Conservation (phyloP, 2,329 filamentous ascomycete species). For the Sporothrix inflata region DNA sequence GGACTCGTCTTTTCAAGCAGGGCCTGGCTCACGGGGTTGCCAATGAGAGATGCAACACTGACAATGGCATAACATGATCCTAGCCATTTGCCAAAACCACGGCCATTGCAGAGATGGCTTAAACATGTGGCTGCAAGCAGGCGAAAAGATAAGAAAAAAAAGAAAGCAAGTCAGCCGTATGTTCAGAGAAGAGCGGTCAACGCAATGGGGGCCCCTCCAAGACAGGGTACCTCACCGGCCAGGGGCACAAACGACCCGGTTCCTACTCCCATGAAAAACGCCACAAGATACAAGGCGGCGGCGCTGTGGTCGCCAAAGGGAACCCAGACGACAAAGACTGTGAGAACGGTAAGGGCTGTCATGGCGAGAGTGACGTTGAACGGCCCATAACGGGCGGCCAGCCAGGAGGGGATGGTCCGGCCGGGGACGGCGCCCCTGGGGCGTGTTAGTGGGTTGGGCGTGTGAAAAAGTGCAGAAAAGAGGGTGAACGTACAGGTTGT, state of each 20-base stretch:
- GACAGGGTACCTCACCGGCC: conserved; percentile 32
- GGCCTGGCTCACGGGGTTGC: conserved; percentile 36
- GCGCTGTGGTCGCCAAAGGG: conserved; percentile 36
- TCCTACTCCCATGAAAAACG: conserved; percentile 38
- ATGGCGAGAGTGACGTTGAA: conserved; percentile 38
- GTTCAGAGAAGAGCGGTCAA: neutral
- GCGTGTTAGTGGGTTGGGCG: neutral
- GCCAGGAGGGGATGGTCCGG: conserved; percentile 37
- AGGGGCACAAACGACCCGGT: conserved; percentile 40
- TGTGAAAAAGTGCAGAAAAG: conserved; percentile 26
- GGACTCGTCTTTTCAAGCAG: conserved; percentile 34
- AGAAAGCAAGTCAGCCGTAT: neutral
- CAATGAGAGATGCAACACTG: conserved; percentile 37
- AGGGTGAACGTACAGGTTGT: conserved; percentile 37
- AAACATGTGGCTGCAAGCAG: conserved; percentile 37
- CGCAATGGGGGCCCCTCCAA: neutral
- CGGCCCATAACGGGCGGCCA: conserved; percentile 36
- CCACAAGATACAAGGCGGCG: conserved; percentile 36
- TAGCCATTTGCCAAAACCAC: conserved; percentile 39
- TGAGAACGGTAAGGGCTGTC: conserved; percentile 36
- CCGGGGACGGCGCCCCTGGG: conserved; percentile 38
- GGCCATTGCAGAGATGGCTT: conserved; percentile 36
- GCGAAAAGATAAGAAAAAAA: neutral
- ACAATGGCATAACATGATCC: conserved; percentile 39
- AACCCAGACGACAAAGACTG: conserved; percentile 37